phyloP scores from a whole-genome alignment of 768 basidiomycete genomes.

The Tephrocybe sp. region DNA sequence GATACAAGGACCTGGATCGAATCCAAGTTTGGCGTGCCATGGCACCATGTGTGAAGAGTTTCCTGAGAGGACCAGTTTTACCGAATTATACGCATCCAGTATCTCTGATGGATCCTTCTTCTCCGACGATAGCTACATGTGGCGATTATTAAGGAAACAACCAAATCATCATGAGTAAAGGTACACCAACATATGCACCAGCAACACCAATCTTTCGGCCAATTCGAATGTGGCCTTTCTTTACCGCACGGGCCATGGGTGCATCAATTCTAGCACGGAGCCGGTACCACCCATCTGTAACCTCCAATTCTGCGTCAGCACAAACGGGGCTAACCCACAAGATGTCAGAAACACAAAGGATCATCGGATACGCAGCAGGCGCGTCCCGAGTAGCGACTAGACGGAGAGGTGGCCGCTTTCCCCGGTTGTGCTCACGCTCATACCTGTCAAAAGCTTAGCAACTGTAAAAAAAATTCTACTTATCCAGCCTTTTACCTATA shows the following conservation, averaged over 20 bases:
- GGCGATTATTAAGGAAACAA: background rate
- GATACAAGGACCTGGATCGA: conserved; percentile 62
- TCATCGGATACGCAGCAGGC: conserved; percentile 75
- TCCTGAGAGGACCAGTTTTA: conserved; percentile 66
- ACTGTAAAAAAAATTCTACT: background rate
- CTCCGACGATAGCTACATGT: conserved; percentile 60
- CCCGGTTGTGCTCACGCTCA: conserved; percentile 80
- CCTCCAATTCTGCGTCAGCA: conserved; percentile 65
- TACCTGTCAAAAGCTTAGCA: conserved; percentile 53
- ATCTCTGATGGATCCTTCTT: conserved; percentile 80
- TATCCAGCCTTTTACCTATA: conserved; percentile 61
- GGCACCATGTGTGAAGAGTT: conserved; percentile 86
- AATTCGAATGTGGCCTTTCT: conserved; percentile 61
- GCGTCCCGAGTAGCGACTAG: conserved; percentile 84
- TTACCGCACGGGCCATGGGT: conserved; percentile 69
- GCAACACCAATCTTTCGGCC: conserved; percentile 84
- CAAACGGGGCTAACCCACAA: conserved; percentile 44
- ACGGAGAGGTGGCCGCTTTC: conserved; percentile 79
- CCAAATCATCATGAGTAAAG: background rate
- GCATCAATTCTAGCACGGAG: conserved; percentile 76
- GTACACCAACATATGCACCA: conserved; percentile 73
- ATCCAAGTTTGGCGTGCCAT: conserved; percentile 91
- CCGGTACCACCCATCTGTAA: conserved; percentile 98
- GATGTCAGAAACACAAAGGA: conserved; percentile 81
- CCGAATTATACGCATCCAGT: conserved; percentile 74